These are phyloP conservation scores for Talaromyces verruculosus DNA, from an alignment of 2,329 filamentous ascomycete genomes.

Conservation along the genomic window DNA sequence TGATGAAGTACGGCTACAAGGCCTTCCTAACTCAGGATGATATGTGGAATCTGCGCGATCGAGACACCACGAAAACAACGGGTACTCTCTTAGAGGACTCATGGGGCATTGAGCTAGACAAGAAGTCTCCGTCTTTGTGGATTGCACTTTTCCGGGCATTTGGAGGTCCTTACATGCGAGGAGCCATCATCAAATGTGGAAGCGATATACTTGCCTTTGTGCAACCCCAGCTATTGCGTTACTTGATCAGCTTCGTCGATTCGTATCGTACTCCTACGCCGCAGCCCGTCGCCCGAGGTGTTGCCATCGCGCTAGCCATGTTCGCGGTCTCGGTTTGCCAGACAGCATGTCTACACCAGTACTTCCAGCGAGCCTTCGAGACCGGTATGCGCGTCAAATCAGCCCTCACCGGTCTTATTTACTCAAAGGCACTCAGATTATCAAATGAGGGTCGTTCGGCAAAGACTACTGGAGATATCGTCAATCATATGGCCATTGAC, in stretches of 20 bases:
- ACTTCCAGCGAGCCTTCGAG: conserved; percentile 93
- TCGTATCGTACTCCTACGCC: conserved; percentile 67
- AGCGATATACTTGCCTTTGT: conserved; percentile 85
- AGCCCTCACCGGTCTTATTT: conserved; percentile 84
- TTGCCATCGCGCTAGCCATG: conserved; percentile 87
- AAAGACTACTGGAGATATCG: conserved; percentile 95
- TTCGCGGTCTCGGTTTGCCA: conserved; percentile 83
- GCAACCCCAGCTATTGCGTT: conserved; percentile 84
- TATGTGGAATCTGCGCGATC: conserved; percentile 83
- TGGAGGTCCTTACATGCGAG: conserved; percentile 77
- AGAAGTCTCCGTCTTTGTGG: conserved; percentile 81
- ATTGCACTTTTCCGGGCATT: conserved; percentile 80
- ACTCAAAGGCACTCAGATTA: conserved; percentile 82
- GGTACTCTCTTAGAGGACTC: conserved; percentile 67
- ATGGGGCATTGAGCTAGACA: conserved; percentile 73
- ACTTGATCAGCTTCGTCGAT: conserved; percentile 78
- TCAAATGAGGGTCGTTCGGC: conserved; percentile 88
- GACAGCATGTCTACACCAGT: conserved; percentile 90
- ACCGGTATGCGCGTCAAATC: conserved; percentile 97
- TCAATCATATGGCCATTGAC: conserved; percentile 99
- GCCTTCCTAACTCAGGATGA: conserved; percentile 91
- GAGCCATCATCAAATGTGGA: conserved; percentile 80
- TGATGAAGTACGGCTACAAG: conserved; percentile 95
- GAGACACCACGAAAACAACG: conserved; percentile 76
- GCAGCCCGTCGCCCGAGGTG: conserved; percentile 78